phyloP scores from a whole-genome alignment of 805 yeast species.

The Wickerhamiella shivajii region DNA sequence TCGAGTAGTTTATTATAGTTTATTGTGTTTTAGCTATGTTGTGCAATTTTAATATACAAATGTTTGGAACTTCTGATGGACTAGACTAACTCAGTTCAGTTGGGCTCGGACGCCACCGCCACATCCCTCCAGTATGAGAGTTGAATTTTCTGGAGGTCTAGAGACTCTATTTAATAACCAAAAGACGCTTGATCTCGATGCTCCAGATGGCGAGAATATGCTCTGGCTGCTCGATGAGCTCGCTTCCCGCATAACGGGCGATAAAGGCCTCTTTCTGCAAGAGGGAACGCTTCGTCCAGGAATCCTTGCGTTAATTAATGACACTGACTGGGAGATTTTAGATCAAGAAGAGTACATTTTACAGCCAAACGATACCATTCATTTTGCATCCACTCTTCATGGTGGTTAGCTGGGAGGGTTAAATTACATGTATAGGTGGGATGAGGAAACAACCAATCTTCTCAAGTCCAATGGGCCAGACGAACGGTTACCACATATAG shows the following conservation, averaged over 20 bases:
- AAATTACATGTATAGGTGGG: not conserved
- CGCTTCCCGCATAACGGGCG: slow-evolving; percentile 38
- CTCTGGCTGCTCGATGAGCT: slow-evolving; percentile 45
- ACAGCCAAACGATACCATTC: slow-evolving; percentile 59
- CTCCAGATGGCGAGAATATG: slow-evolving; percentile 28
- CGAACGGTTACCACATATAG: too few relatives aligned
- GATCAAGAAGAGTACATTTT: slow-evolving; percentile 74
- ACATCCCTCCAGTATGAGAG: slow-evolving; percentile 14
- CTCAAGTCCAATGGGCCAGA: too few relatives aligned
- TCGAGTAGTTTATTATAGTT: too few relatives aligned
- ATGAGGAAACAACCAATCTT: too few relatives aligned
- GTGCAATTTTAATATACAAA: too few relatives aligned
- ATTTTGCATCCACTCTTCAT: slow-evolving; percentile 86
- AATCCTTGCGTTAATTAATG: slow-evolving; percentile 77
- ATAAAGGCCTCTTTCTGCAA: slow-evolving; percentile 61
- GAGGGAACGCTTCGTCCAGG: slow-evolving; percentile 78
- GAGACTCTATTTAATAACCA: slow-evolving; percentile 59
- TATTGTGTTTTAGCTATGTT: too few relatives aligned
- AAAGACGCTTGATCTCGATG: slow-evolving; percentile 36
- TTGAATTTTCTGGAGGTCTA: slow-evolving; percentile 52
- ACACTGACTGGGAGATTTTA: slow-evolving; percentile 93
- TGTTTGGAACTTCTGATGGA: too few relatives aligned
- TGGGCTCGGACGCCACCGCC: not conserved
- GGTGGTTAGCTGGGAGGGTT: slow-evolving; percentile 50
- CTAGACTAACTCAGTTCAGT: not conserved